These are phyloP conservation scores for Lodderomyces metapsilosis DNA, from an alignment of 1,139 yeast species.

Conservation along the genomic window DNA sequence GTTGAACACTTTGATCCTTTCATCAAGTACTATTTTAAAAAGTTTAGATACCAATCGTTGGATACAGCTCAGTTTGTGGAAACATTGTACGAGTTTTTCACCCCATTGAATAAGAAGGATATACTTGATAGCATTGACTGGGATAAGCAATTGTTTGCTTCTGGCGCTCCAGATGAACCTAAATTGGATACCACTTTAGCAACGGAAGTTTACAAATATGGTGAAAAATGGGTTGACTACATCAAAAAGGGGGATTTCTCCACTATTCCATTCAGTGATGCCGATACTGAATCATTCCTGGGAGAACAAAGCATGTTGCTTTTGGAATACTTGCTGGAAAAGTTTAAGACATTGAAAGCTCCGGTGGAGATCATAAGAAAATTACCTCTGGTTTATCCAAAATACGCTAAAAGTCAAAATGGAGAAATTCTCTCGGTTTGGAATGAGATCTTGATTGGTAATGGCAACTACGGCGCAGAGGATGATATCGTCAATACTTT, in stretches of 20 bases:
- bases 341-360: slow-evolving; percentile 18
- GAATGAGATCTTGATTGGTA: slow-evolving; percentile 30
- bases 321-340: slow-evolving; percentile 29
- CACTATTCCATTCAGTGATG: slow-evolving; percentile 15
- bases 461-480: slow-evolving; percentile 21
- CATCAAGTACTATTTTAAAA: slow-evolving; percentile 32
- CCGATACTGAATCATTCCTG: slow-evolving; percentile 27
- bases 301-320: slow-evolving; percentile 37
- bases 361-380: slow-evolving; percentile 18
- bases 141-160: slow-evolving; percentile 29
- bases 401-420: slow-evolving; percentile 24
- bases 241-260: slow-evolving; percentile 8
- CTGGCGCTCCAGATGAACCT: slow-evolving; percentile 34
- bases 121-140: slow-evolving; percentile 24
- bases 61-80: slow-evolving; percentile 31
- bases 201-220: slow-evolving; percentile 27
- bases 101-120: slow-evolving; percentile 15
- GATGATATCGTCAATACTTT: slow-evolving; percentile 22
- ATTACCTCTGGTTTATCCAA: slow-evolving; percentile 26
- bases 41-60: slow-evolving; percentile 30
- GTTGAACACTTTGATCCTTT: slow-evolving; percentile 28
- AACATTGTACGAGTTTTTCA: slow-evolving; percentile 29
- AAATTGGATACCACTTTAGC: slow-evolving; percentile 32
- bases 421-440: slow-evolving; percentile 35
- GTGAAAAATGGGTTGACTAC: slow-evolving; percentile 24